These are phyloP conservation scores for Nakaseomyces bracarensis DNA, from an alignment of 1,139 yeast genomes.

Conservation along the genomic window DNA sequence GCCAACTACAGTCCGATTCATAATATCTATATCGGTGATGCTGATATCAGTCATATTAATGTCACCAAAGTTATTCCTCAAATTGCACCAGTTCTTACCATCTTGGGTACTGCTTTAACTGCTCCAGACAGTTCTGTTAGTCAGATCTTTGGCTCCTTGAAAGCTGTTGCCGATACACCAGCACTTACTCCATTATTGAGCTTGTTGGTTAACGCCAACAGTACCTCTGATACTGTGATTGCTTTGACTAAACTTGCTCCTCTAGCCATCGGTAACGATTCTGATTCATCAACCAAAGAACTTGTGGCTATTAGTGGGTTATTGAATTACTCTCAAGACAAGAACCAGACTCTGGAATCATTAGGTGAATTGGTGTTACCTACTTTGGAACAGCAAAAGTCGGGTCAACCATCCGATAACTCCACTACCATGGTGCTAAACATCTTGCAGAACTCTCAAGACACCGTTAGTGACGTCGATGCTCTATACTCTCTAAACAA, in stretches of 20 bases:
- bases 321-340: slow-evolving; percentile 22
- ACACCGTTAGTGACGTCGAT: slow-evolving; percentile 24
- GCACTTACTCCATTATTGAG: slow-evolving; percentile 26
- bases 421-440: slow-evolving; percentile 17
- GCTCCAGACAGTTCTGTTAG: slow-evolving; percentile 20
- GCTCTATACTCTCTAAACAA: slow-evolving; percentile 20
- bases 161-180: slow-evolving; percentile 22
- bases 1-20: slow-evolving; percentile 27
- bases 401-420: slow-evolving; percentile 17
- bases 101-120: slow-evolving; percentile 25
- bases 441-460: slow-evolving; percentile 23
- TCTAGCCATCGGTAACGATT: slow-evolving; percentile 18
- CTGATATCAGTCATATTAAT: slow-evolving; percentile 28
- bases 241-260: slow-evolving; percentile 28
- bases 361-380: slow-evolving; percentile 4
- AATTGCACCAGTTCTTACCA: slow-evolving; percentile 23
- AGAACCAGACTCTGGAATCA: slow-evolving; percentile 18
- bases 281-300: slow-evolving; percentile 17
- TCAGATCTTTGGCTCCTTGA: slow-evolving; percentile 22
- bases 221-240: slow-evolving; percentile 20
- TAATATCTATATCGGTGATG: slow-evolving; percentile 28
- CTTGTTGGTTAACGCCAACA: slow-evolving; percentile 21
- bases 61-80: slow-evolving; percentile 31
- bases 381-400: slow-evolving; percentile 14
- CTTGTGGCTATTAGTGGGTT: slow-evolving; percentile 22